Conservation (phyloP, 805 yeast species). For the Schizosaccharomyces japonicus region DNA sequence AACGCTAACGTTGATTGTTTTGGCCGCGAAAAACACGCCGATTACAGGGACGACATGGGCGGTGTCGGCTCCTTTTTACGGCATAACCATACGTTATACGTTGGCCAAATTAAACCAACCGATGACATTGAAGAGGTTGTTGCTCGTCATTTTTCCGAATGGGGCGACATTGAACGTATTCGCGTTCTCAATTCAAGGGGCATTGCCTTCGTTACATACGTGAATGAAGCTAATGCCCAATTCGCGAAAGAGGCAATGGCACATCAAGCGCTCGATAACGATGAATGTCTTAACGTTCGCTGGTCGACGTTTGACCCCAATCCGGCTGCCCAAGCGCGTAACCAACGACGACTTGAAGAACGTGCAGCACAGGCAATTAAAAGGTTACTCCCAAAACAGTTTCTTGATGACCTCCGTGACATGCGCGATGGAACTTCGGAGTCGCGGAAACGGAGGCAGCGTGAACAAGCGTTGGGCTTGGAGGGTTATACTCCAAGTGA, state of each 20-base stretch:
- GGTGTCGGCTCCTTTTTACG: slow-evolving; percentile 67
- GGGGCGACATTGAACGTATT: slow-evolving; percentile 52
- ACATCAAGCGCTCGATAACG: slow-evolving; percentile 45
- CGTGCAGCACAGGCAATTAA: slow-evolving; percentile 24
- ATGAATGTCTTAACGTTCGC: slow-evolving; percentile 42
- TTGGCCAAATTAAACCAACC: slow-evolving; percentile 33
- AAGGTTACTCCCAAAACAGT: slow-evolving; percentile 17
- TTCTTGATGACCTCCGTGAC: slow-evolving; percentile 7
- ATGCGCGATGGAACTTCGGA: background rate
- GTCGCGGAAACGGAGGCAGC: slow-evolving; percentile 9
- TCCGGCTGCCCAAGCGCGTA: slow-evolving; percentile 33
- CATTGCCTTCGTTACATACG: slow-evolving; percentile 58
- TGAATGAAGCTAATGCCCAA: slow-evolving; percentile 53
- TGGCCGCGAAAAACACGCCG: slow-evolving; percentile 67
- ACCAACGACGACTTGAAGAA: slow-evolving; percentile 27
- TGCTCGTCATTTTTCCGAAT: slow-evolving; percentile 35
- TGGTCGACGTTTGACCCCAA: slow-evolving; percentile 88
- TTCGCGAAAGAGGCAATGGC: slow-evolving; percentile 92
- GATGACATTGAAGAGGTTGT: slow-evolving; percentile 21
- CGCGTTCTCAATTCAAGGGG: slow-evolving; percentile 36
- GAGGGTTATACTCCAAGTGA: slow-evolving; percentile 15
- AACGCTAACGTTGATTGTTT: slow-evolving; percentile 63
- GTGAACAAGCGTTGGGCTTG: slow-evolving; percentile 10
- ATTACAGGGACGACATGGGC: slow-evolving; percentile 75
- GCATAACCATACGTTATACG: slow-evolving; percentile 50